Evolutionary conservation across 768 basidiomycete species (phyloP).

Genomic region (Naematelia aurantialba): DNA sequence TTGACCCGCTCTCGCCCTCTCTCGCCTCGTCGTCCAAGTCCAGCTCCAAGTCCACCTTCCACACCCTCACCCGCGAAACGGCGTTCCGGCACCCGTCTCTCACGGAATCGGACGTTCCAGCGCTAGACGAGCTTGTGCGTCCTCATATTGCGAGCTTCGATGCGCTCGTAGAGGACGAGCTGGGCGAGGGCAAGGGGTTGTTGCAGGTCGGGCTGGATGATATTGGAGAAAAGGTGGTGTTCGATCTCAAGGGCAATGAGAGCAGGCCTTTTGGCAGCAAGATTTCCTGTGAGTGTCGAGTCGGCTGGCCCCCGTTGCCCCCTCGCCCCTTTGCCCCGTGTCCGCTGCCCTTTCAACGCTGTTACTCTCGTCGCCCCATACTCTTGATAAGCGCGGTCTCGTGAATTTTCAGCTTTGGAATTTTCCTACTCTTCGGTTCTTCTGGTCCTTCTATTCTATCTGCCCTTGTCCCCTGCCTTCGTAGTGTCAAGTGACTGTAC

Average conservation of each 20-base stretch:
- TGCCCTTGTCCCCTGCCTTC: no score
- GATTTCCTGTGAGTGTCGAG: slow-evolving; percentile 52
- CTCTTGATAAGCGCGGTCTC: no score
- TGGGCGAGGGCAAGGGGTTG: slow-evolving; percentile 76
- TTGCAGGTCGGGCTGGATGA: slow-evolving; percentile 74
- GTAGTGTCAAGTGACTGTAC: no score
- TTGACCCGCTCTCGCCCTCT: slow-evolving; percentile 28
- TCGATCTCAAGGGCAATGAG: slow-evolving; percentile 66
- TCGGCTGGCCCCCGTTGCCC: neutral
- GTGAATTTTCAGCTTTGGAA: no score
- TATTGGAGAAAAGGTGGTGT: slow-evolving; percentile 86
- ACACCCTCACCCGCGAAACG: slow-evolving; percentile 74
- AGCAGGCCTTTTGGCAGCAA: slow-evolving; percentile 72
- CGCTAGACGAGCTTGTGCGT: slow-evolving; percentile 84
- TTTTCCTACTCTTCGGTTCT: no score
- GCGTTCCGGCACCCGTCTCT: slow-evolving; percentile 71
- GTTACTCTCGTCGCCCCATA: no score
- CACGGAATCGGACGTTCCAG: slow-evolving; percentile 66
- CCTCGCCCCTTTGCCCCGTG: neutral
- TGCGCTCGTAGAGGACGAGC: slow-evolving; percentile 87
- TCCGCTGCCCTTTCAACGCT: no score
- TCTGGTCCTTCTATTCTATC: no score
- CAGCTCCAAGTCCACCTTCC: slow-evolving; percentile 55
- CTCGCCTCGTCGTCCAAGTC: slow-evolving; percentile 23
- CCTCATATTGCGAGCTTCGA: slow-evolving; percentile 97